Evolutionary conservation across 495 filamentous ascomycete species (phyloP), one percentile per base, ranked within the genome.

Genomic region (Penicillium angulare): DNA sequence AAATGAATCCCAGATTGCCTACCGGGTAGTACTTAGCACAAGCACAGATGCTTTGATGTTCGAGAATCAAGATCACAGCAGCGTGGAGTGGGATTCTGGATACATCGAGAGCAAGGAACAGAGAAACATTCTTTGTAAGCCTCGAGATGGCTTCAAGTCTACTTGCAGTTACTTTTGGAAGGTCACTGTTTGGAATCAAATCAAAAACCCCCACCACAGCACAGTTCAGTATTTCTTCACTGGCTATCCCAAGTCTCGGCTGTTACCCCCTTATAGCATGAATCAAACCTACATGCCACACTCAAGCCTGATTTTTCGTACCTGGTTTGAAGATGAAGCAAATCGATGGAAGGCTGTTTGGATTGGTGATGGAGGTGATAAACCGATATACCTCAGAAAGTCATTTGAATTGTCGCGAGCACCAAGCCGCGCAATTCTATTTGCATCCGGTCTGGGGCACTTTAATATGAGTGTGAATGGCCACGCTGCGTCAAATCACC

Each of bases 211-310:
- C 9, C 49, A 55, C 35, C 50, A 55, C 7, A 60, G 59, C 17
- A 33, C 54, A 0, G 26, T 53, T 13, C 61, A 66, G 24, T 43
- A 66, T 23, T 63, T 66, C 32, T 66, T 60, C 38, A 63, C 59
- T 2, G 53, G 49, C 16, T 61, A 60, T 35, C 53, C 63, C 2
- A 49, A 55, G 6, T 56, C 59, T 7, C 56, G 41, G 42, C 59
- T 60, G 7, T 36, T 66, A 21, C 63, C 63, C 12, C 63, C 63
- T 0, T 66, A 66, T 26, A 63, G 59, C 36, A 66, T 66, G 63
- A 66, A 66, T 43, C 63, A 66, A 31, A 63, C 60, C 8, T 66
- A 66, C 44, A 66, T 66, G 63, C 63, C 63, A 10, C 63, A 66
- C 31, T 55, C 52, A 6, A 60, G 54, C 24, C 55, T 66, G 13